These are phyloP conservation scores for Cyberlindnera maritima DNA, from an alignment of 805 yeast species.

Conservation along the genomic window DNA sequence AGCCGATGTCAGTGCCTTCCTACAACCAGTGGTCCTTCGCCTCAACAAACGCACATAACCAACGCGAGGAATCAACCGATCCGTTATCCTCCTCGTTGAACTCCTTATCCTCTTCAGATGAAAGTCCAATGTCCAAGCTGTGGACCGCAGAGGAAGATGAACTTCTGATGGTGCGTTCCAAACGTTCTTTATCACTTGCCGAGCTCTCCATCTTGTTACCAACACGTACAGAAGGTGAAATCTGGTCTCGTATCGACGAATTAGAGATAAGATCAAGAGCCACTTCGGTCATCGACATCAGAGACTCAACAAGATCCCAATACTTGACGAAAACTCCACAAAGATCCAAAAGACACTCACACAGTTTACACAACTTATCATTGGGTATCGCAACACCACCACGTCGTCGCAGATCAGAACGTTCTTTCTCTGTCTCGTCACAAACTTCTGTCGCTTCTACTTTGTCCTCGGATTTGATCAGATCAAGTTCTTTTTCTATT, in stretches of 20 bases:
- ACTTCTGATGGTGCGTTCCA: conserved; percentile 48
- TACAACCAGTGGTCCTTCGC: conserved; percentile 15
- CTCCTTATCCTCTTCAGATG: conserved; percentile 13
- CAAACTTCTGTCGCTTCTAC: conserved; percentile 8
- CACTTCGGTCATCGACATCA: conserved; percentile 1
- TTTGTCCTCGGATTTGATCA: background rate
- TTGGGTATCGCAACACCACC: background rate
- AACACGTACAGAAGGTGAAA: conserved; percentile 70
- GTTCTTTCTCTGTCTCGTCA: conserved; percentile 14
- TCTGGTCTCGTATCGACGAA: conserved; percentile 55
- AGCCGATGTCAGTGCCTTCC: conserved; percentile 5
- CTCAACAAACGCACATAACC: background rate
- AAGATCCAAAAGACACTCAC: conserved; percentile 14
- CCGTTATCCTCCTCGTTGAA: conserved; percentile 12
- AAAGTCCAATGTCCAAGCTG: conserved; percentile 4
- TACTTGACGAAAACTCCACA: conserved; percentile 13
- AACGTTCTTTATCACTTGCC: conserved; percentile 61
- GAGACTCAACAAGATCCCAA: conserved; percentile 6
- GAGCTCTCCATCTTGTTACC: conserved; percentile 76
- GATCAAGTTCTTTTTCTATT: conserved; percentile 14
- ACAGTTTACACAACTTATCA: conserved; percentile 2
- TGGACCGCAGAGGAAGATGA: conserved; percentile 74
- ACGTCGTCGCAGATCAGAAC: conserved; percentile 7
- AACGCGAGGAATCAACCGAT: conserved; percentile 7
- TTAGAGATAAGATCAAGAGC: conserved; percentile 29